Evolutionary conservation across 2,329 filamentous ascomycete genomes (phyloP), one percentile per base, ranked within the genome.

Genomic region (Clonostachys sp.): DNA sequence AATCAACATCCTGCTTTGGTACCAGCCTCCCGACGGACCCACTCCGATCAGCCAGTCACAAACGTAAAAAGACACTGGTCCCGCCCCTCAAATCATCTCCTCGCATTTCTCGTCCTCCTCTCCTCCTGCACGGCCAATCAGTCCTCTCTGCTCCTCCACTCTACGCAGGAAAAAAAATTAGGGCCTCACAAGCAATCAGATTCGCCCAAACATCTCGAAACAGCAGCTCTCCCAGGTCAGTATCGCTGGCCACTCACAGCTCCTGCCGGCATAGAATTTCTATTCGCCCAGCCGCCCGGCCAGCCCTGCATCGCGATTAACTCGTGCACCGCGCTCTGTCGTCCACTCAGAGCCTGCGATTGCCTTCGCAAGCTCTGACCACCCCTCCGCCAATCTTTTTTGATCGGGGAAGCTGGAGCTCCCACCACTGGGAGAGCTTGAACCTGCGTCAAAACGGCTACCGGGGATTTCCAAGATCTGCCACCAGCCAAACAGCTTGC

Each of bases 51-150:
- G 72, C 74, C 73, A 77, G 68, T 75, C 67, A 77, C 59, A 72
- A 60, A 60, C 60, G 62, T 65, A 66, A 64, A 68, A 70, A 66
- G 63, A 65, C 58, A 61, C 61, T 62, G 61, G 64, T 65, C 64
- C 65, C 61, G 58, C 62, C 62, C 61, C 70, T 75, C 74, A 75
- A 76, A 75, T 77, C 73, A 77, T 62, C 65, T 72, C 65, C 64
- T 69, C 63, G 64, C 63, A 72, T 70, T 67, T 63, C 56, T 71
- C 69, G 65, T 67, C 65, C 62, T 65, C 61, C 62, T 68, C 64
- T 62, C 61, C 63, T 67, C 55, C 55, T 63, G 60, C 65, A 72
- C 67, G 68, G 68, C 73, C 74, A 76, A 76, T 77, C 73, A 74
- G 60, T 62, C 58, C 62, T 58, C 61, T 54, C 58, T 60, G 55